phyloP scores from a whole-genome alignment of 768 basidiomycete species.

The Leccinellum rugosiceps region DNA sequence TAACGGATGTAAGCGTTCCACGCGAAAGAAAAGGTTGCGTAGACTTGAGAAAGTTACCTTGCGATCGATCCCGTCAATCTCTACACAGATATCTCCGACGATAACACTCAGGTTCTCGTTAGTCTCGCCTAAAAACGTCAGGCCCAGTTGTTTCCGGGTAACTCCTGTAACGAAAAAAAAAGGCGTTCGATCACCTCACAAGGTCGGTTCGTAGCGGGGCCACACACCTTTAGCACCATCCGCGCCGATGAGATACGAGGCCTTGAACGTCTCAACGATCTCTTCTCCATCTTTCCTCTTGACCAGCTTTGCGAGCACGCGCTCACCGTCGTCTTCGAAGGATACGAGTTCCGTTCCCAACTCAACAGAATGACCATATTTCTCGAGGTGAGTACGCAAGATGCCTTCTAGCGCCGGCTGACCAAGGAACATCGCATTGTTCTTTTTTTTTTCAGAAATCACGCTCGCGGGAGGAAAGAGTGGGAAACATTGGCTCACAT shows the following conservation, averaged over 20 bases:
- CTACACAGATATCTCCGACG: conserved; percentile 37
- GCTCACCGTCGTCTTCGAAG: conserved; percentile 37
- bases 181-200: background rate
- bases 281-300: conserved; percentile 24
- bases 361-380: conserved; percentile 35
- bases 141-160: conserved; percentile 38
- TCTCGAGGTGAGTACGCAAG: conserved; percentile 17
- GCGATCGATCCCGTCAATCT: conserved; percentile 26
- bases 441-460: background rate
- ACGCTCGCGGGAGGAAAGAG: background rate
- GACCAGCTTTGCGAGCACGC: conserved; percentile 36
- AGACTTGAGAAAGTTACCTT: conserved; percentile 12
- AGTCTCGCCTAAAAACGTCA: conserved; percentile 43
- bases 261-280: conserved; percentile 23
- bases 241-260: conserved; percentile 37
- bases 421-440: conserved; percentile 3
- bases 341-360: conserved; percentile 44
- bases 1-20: background rate
- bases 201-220: background rate
- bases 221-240: conserved; percentile 37
- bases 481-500: conserved; percentile 11
- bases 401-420: conserved; percentile 32
- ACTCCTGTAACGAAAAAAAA: conserved; percentile 19
- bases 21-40: background rate
- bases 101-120: conserved; percentile 23